These are phyloP conservation scores for Calonectria multiphialidica DNA, from an alignment of 2,329 filamentous ascomycete species.

Conservation along the genomic window DNA sequence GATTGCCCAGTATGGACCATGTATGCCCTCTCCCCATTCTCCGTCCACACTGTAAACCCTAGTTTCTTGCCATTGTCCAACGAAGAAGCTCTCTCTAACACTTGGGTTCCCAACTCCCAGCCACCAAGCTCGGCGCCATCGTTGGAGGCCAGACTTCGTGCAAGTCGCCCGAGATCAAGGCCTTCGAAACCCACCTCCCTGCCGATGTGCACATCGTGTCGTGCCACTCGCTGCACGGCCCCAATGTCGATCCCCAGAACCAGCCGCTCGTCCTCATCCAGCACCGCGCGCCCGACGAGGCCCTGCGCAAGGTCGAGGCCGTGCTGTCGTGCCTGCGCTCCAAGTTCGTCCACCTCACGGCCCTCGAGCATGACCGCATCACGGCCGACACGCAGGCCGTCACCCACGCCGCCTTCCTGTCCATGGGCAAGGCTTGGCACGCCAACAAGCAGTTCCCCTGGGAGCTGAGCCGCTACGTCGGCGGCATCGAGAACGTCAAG, in stretches of 20 bases:
- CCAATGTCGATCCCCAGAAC: conserved; percentile 86
- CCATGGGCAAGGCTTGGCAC: conserved; percentile 98
- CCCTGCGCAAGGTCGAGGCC: conserved; percentile 81
- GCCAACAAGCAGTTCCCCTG: conserved; percentile 96
- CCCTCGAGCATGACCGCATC: conserved; percentile 92
- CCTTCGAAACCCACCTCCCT: conserved; percentile 91
- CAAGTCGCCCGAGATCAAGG: conserved; percentile 95
- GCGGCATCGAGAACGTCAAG: conserved; percentile 98
- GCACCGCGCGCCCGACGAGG: conserved; percentile 85
- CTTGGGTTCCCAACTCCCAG: conserved; percentile 62
- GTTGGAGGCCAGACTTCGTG: conserved; percentile 98
- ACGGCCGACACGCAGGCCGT: conserved; percentile 98
- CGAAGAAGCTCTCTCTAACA: conserved; percentile 1
- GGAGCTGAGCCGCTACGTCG: conserved; percentile 95
- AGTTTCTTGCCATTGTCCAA: not conserved
- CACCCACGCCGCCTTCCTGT: conserved; percentile 95
- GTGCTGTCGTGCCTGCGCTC: conserved; percentile 88
- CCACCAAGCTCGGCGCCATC: conserved; percentile 94
- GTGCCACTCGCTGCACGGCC: conserved; percentile 96
- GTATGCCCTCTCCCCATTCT: conserved; percentile 61
- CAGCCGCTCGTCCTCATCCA: conserved; percentile 95
- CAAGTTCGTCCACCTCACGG: conserved; percentile 88
- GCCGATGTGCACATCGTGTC: conserved; percentile 92
- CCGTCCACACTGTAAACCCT: not conserved
- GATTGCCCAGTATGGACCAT: conserved; percentile 90